phyloP scores from a whole-genome alignment of 345 rosid species.

The Carallia brachiata region DNA sequence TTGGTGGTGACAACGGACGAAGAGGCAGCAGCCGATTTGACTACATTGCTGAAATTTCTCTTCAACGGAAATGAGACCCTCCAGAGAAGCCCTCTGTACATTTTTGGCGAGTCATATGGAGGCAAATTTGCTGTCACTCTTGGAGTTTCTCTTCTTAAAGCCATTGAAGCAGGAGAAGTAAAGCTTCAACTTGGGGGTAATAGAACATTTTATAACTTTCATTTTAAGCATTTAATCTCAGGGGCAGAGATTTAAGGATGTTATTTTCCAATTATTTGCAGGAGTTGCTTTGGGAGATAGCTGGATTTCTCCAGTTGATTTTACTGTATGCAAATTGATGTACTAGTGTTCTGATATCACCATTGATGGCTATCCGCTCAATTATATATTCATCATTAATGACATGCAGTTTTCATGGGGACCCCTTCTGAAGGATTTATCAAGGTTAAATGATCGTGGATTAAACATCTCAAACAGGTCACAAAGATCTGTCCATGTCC shows the following conservation, averaged over 20 bases:
- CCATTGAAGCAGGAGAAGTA: slow-evolving; percentile 38
- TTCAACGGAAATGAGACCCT: slow-evolving; percentile 30
- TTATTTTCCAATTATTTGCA: neutral
- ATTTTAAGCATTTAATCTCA: neutral
- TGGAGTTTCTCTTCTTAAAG: slow-evolving; percentile 30
- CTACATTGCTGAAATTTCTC: slow-evolving; percentile 35
- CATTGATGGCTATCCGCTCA: neutral
- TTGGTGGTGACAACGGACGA: slow-evolving; percentile 38
- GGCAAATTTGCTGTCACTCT: slow-evolving; percentile 51
- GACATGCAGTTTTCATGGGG: slow-evolving; percentile 41
- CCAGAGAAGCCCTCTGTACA: slow-evolving; percentile 38
- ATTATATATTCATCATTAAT: neutral
- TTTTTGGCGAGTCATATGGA: slow-evolving; percentile 51
- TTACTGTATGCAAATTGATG: slow-evolving; percentile 26
- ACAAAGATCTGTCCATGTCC: neutral
- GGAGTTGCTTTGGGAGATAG: slow-evolving; percentile 51
- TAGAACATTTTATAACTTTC: neutral
- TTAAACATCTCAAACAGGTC: slow-evolving; percentile 37
- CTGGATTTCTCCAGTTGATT: slow-evolving; percentile 52
- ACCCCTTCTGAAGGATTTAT: slow-evolving; percentile 45
- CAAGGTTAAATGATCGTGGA: slow-evolving; percentile 29
- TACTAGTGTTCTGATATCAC: neutral
- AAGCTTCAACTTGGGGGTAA: slow-evolving; percentile 48
- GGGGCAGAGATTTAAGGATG: neutral
- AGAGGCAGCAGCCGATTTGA: slow-evolving; percentile 48